Evolutionary conservation across 192 early-diverging fungal species (phyloP).

Genomic region (Coemansia asiatica): DNA sequence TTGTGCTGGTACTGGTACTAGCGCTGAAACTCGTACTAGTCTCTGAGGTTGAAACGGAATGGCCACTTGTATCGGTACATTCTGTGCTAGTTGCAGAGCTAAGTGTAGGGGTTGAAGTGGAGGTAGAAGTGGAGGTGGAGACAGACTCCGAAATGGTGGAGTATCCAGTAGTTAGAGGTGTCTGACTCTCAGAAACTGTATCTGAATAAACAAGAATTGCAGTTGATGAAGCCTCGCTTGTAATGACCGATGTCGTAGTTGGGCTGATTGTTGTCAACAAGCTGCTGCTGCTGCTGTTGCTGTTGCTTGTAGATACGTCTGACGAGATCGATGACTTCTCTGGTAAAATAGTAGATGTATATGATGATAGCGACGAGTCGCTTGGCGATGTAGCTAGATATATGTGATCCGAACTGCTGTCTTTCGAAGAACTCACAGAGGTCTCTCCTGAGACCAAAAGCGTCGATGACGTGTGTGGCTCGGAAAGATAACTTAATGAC

Average conservation of each 20-base stretch:
- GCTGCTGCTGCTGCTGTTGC: not conserved
- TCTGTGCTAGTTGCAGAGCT: not conserved
- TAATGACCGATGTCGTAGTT: not conserved
- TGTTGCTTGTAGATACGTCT: not conserved
- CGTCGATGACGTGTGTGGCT: not conserved
- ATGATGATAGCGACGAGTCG: not conserved
- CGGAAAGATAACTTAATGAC: not conserved
- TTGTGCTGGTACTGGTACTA: too few relatives aligned
- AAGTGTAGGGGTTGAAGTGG: not conserved
- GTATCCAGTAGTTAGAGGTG: not conserved
- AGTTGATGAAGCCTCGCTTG: not conserved
- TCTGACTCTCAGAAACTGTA: not conserved
- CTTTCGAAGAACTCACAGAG: not conserved
- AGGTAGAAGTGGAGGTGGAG: not conserved
- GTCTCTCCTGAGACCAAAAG: not conserved
- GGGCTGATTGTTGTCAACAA: not conserved
- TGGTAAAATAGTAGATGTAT: not conserved
- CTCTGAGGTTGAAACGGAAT: not conserved
- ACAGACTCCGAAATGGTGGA: not conserved
- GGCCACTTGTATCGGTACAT: not conserved
- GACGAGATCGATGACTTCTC: not conserved
- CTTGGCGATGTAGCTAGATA: not conserved
- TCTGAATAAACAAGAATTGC: not conserved
- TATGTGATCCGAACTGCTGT: not conserved
- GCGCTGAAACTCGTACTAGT: not conserved